These are phyloP conservation scores for Annulohypoxylon stygium DNA, from an alignment of 495 filamentous ascomycete genomes.

Conservation along the genomic window DNA sequence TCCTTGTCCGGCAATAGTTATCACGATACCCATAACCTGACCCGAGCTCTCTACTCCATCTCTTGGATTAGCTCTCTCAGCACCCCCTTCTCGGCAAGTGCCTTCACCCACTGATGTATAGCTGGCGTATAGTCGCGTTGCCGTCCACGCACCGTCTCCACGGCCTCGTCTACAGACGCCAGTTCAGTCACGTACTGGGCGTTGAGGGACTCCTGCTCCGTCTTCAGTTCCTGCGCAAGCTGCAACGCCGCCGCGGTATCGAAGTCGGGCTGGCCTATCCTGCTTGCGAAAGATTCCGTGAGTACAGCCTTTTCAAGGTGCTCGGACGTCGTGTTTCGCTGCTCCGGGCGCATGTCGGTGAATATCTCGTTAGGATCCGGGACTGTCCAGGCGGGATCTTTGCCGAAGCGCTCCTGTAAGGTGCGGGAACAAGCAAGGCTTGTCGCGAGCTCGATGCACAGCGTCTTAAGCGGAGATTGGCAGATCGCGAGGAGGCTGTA, in stretches of 20 bases:
- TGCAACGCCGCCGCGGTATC: conserved; percentile 32
- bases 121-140: conserved; percentile 58
- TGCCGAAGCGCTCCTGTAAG: conserved; percentile 47
- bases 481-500: conserved; percentile 65
- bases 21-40: not conserved
- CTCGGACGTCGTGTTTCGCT: conserved; percentile 43
- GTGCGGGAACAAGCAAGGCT: conserved; percentile 50
- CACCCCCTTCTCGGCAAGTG: conserved; percentile 57
- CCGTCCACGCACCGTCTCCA: conserved; percentile 49
- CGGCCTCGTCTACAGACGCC: conserved; percentile 39
- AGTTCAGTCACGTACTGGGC: conserved; percentile 47
- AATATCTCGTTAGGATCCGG: conserved; percentile 26
- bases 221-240: conserved; percentile 32
- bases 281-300: conserved; percentile 19
- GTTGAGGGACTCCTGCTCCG: conserved; percentile 47
- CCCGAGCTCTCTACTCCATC: not conserved
- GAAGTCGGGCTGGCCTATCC: conserved; percentile 19
- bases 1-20: not conserved
- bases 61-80: conserved; percentile 52
- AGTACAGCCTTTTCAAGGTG: conserved; percentile 24
- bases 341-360: conserved; percentile 36
- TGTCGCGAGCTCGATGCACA: conserved; percentile 51
- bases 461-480: conserved; percentile 51
- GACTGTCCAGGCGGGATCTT: conserved; percentile 20
- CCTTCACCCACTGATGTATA: conserved; percentile 60